phyloP scores from a whole-genome alignment of 2,329 filamentous ascomycete genomes.

The Cryphonectria naterciae region DNA sequence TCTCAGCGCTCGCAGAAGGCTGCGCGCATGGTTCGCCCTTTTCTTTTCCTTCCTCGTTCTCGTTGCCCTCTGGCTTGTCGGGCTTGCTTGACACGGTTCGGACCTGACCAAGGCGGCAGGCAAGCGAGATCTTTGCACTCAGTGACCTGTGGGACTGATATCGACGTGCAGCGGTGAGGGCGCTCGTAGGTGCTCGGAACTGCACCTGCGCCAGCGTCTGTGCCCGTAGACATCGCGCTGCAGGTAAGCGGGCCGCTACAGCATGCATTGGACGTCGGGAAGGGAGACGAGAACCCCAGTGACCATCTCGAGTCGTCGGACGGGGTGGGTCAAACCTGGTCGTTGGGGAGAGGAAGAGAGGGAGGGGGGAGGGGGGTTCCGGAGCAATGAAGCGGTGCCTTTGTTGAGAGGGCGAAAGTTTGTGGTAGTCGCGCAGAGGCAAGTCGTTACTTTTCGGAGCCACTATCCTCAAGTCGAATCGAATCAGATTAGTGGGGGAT shows the following conservation, averaged over 20 bases:
- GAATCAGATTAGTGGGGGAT: constrained; percentile 11
- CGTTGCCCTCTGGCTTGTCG: constrained; percentile 23
- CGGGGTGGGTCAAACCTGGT: constrained; percentile 10
- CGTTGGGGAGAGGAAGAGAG: neutral
- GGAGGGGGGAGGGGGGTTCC: neutral
- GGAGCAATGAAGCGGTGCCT: constrained; percentile 12
- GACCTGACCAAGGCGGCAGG: constrained; percentile 2
- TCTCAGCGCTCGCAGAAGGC: constrained; percentile 20
- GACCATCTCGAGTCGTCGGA: constrained; percentile 27
- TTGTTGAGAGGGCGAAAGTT: neutral
- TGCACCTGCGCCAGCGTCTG: constrained; percentile 11
- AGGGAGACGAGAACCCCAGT: constrained; percentile 23
- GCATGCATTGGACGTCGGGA: constrained; percentile 28
- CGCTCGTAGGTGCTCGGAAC: constrained; percentile 4
- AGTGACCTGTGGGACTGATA: neutral
- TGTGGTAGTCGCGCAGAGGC: neutral
- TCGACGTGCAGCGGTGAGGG: constrained; percentile 5
- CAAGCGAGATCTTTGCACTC: neutral
- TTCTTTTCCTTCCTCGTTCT: constrained; percentile 22
- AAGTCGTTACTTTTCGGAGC: constrained; percentile 12
- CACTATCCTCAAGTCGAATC: constrained; percentile 8
- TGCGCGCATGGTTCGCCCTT: constrained; percentile 23
- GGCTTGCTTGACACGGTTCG: constrained; percentile 26
- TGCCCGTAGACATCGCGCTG: constrained; percentile 28
- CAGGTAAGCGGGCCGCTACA: constrained; percentile 26